Evolutionary conservation across 345 rosid species (phyloP), one percentile per base, ranked within the genome.

Genomic region (Odontarrhena argentea): DNA sequence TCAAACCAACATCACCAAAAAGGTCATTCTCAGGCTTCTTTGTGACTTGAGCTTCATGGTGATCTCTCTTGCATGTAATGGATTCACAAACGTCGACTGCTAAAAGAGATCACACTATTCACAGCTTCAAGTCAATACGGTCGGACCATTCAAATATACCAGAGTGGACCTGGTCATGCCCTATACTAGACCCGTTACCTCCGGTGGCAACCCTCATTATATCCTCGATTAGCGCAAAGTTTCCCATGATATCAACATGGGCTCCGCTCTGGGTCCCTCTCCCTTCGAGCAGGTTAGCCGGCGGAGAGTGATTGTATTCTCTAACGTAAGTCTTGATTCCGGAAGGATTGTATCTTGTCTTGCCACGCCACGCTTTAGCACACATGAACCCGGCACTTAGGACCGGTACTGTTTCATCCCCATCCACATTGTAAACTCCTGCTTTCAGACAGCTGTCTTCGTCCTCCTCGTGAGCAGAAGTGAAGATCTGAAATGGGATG

Each of bases 231-330:
- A 94, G 64, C 5, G 89, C 97, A 68, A 94, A 94, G 75, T 94
- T 94, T 47, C 99, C 99, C 99, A 94, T 88, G 51, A 94, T 87
- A 66, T 94, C 99, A 4, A 91, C 97, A 74, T 94, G 97, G 5
- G 84, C 83, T 6, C 96, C 97, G 45, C 99, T 94, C 66, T 77
- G 95, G 1, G 92, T 94, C 58, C 99, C 97, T 0, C 99, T 82
- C 5, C 97, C 99, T 73, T 94, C 97, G 10, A 94, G 78, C 41
- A 94, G 78, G 66, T 85, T 91, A 15, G 96, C 79, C 0, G 97
- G 97, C 30, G 97, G 99, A 65, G 86, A 76, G 76, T 94, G 97
- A 35, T 79, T 77, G 58, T 91, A 94, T 70, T 94, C 99, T 65
- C 99, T 79, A 8, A 82, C 24, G 56, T 84, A 84, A 8, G 95